Conservation (phyloP, 129 eudicot genomes). For the sunflower (Helianthus annuus) region DNA sequence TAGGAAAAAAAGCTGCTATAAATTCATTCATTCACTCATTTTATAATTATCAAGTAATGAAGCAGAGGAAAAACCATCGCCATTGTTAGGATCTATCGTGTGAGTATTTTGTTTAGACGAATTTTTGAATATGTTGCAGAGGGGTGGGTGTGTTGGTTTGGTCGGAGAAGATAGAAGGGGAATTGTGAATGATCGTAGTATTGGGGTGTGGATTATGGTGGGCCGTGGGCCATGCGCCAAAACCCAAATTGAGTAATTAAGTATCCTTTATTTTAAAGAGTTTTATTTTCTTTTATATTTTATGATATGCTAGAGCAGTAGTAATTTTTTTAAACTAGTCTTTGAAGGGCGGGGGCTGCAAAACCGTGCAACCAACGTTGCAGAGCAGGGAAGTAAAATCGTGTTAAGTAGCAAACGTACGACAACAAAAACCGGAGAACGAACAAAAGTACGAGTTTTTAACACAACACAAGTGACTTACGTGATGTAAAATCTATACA, state of each 20-base stretch:
- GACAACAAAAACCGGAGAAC: no score
- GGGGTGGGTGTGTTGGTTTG: no score
- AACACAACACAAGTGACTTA: no score
- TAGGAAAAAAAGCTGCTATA: not conserved
- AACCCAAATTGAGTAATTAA: not conserved
- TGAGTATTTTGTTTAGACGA: not conserved
- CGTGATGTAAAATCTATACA: no score
- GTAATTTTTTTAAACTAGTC: no score
- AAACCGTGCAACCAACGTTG: no score
- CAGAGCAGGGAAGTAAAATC: no score
- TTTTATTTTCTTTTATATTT: not conserved
- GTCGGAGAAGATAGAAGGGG: constrained; percentile 19
- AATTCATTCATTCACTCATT: not conserved
- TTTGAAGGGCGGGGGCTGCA: no score
- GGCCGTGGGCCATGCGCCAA: not conserved
- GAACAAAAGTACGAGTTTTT: no score
- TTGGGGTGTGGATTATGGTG: not conserved
- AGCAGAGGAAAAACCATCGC: not conserved
- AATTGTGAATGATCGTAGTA: not conserved
- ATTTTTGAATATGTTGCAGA: not conserved
- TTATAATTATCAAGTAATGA: no score
- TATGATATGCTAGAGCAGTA: no score
- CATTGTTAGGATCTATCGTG: not conserved
- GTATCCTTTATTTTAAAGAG: not conserved
- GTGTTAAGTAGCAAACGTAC: no score